Evolutionary conservation across 148 eudicot genomes (phyloP), one percentile per base, ranked within the genome.

Genomic region (Polygonum maritimum): DNA sequence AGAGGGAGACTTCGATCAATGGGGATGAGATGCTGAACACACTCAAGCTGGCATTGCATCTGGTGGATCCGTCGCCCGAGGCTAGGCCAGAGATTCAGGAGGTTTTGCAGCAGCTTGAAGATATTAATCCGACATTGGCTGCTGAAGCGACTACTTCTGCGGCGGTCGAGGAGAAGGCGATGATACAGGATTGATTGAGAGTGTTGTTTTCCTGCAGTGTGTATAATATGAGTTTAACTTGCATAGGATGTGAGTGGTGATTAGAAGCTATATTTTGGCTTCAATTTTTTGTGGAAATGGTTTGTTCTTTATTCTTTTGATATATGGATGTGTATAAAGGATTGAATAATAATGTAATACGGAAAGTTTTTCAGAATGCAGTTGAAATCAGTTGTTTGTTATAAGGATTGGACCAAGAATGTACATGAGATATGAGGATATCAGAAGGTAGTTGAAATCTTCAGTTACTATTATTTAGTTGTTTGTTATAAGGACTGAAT

Each of bases 21-120:
- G 96, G 93, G n/a, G 93, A 91, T 76, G 98, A 93, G 75, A 79
- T 93, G 84, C 78, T 93, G 45, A 89, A 90, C 76, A 93, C 98
- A 11, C 76, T 93, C 79, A 93, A 93, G 74, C 79, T 93, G 76
- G 98, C 88, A 31, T 80, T 93, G 88, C 98, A 90, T 76, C 87
- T 95, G 79, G 96, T 93, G 58, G 93, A 93, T 71, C 98, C 93
- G 7, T 79, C 88, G 0, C 93, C 98, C 0, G 82, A 90, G 0
- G 89, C 93, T 0, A 77, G 98, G 76, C 98, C 98, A 0, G 98
- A 90, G 45, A 85, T 89, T 76, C 85, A 89, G 69, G 87, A 86
- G 69, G 89, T 90, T 52, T 73, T 90, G 74, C 90, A 84, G 81
- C 98, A 91, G 76, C 80, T 93, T 55, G 92, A 89, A 44, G 96